These are phyloP conservation scores for Rhizopus stolonifer DNA, from an alignment of 371 early-diverging fungal species.

Conservation along the genomic window DNA sequence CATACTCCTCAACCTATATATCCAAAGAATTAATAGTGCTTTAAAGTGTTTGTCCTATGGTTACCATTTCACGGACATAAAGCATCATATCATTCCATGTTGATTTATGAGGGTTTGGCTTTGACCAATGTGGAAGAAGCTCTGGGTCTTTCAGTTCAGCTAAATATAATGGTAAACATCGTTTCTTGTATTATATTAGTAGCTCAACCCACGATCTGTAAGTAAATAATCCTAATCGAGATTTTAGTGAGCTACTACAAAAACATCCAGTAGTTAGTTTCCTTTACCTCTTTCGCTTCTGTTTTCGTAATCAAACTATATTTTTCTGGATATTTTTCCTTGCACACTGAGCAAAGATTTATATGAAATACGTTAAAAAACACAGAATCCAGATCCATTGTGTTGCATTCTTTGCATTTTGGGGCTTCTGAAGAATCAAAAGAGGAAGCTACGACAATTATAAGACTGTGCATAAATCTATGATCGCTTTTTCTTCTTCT, in stretches of 20 bases:
- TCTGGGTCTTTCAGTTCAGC: conserved; percentile 83
- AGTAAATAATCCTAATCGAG: conserved; percentile 75
- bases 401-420: conserved; percentile 77
- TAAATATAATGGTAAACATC: conserved; percentile 9
- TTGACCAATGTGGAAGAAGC: conserved; percentile 79
- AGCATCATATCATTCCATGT: conserved; percentile 97
- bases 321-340: conserved; percentile 73
- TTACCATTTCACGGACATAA: conserved; percentile 80
- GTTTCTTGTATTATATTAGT: not conserved
- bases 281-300: conserved; percentile 73
- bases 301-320: conserved; percentile 94
- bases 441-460: conserved; percentile 65
- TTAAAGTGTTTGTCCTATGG: not conserved
- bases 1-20: conserved; percentile 82
- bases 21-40: not conserved
- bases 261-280: not conserved
- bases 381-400: conserved; percentile 74
- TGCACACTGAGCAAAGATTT: conserved; percentile 75
- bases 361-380: conserved; percentile 71
- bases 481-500: not conserved
- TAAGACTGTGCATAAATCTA: not conserved
- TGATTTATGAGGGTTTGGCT: conserved; percentile 92
- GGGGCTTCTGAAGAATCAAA: conserved; percentile 62
- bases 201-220: conserved; percentile 69
- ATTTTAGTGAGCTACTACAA: not conserved